These are phyloP conservation scores for Rhodomyrtus tomentosa DNA, from an alignment of 345 rosid species.

Conservation along the genomic window DNA sequence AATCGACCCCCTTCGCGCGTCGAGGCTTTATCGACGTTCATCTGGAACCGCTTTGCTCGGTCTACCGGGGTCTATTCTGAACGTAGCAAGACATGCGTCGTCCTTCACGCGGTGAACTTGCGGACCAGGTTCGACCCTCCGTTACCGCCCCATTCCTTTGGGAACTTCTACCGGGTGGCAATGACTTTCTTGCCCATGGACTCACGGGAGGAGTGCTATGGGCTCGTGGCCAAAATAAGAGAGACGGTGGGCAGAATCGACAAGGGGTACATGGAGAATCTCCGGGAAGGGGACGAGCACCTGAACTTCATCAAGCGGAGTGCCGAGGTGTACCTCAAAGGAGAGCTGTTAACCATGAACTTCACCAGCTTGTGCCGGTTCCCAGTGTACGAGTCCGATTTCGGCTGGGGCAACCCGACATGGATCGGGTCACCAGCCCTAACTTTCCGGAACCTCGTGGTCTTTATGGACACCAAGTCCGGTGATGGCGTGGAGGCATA, in stretches of 20 bases:
- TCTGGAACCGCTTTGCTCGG: conserved; percentile 16
- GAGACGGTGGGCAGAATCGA: conserved; percentile 14
- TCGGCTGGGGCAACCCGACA: conserved; percentile 24
- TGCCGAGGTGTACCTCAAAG: not conserved
- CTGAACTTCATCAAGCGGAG: not conserved
- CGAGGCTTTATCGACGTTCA: conserved; percentile 24
- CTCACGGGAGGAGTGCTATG: not conserved
- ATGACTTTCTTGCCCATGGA: not conserved
- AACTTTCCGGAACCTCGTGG: conserved; percentile 9
- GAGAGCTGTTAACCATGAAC: conserved; percentile 11
- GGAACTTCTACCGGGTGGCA: conserved; percentile 3
- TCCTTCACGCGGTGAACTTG: conserved; percentile 17
- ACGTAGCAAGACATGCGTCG: not conserved
- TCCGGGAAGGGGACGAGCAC: conserved; percentile 11
- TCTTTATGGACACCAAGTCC: conserved; percentile 9
- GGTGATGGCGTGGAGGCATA: conserved; percentile 19
- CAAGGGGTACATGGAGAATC: conserved; percentile 13
- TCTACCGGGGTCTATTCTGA: not conserved
- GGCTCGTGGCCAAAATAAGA: conserved; percentile 12
- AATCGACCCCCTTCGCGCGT: conserved; percentile 13
- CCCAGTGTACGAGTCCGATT: conserved; percentile 22
- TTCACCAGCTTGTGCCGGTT: conserved; percentile 28
- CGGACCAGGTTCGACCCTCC: conserved; percentile 7
- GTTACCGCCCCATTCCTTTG: conserved; percentile 1
- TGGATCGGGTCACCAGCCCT: conserved; percentile 12